Evolutionary conservation across 768 basidiomycete species (phyloP), one percentile per base, ranked within the genome.

Genomic region (Mrakia blollopis): DNA sequence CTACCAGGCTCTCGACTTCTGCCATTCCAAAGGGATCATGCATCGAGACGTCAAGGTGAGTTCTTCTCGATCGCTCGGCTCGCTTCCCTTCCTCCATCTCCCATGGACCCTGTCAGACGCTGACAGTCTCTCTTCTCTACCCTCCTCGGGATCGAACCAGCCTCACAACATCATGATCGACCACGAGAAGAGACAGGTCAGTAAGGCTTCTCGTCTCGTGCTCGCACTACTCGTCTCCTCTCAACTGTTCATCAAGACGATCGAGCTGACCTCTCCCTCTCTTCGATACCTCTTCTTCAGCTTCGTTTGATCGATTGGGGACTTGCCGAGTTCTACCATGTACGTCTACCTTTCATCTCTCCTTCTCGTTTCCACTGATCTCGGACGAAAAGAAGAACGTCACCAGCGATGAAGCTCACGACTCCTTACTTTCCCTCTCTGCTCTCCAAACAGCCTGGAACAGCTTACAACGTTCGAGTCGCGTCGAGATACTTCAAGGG

Each of bases 101-200:
- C 18, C 47, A 18, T 50, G 16, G 62, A 2, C 32, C n/a, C 30
- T 57, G n/a, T 21, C 54, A 10, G 14, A 30, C n/a, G 28, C 61
- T 9, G 32, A 67, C 23, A 41, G 39, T 67, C 2, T 13, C 37
- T 11, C 23, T 65, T 65, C 63, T 21, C 10, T 16, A 1, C 30
- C 32, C 7, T 21, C 32, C 35, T 37, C 23, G 6, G n/a, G n/a
- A n/a, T n/a, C n/a, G n/a, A n/a, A 68, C 23, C 16, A 68, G 83
- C 96, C 96, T 18, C 95, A 98, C 85, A 98, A 98, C 84, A 94
- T 98, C 74, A 98, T 98, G 94, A 98, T 98, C 84, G 96, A 98
- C 84, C 95, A 98, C 83, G 94, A 98, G 81, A 92, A 92, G 84
- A 90, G 93, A 83, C 93, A 95, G 87, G 94, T 92, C 81, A 78